Evolutionary conservation across 768 basidiomycete genomes (phyloP).

Genomic region (Xerocomus potaroensis): DNA sequence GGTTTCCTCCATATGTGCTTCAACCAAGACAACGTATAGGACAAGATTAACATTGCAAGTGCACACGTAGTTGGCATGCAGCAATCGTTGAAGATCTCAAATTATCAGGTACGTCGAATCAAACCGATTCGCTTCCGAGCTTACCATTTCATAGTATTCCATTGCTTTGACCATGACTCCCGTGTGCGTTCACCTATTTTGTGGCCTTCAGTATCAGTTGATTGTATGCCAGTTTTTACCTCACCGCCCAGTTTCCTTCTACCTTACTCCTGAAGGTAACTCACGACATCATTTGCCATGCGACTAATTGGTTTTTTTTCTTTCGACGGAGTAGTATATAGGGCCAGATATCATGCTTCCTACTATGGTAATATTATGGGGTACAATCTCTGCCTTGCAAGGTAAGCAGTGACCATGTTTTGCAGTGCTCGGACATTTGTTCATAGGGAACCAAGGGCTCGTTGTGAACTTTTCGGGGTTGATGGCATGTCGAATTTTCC

Average conservation of each 20-base stretch:
- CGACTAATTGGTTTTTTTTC: not conserved
- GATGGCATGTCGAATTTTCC: constrained; percentile 43
- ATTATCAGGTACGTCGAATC: constrained; percentile 26
- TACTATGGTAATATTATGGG: constrained; percentile 59
- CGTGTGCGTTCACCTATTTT: constrained; percentile 14
- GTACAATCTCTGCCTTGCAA: constrained; percentile 56
- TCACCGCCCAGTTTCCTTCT: constrained; percentile 53
- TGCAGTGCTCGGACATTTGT: not conserved
- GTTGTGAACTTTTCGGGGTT: constrained; percentile 51
- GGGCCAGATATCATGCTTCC: constrained; percentile 59
- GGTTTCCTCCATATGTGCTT: not conserved
- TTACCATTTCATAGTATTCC: constrained; percentile 27
- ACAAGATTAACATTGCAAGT: constrained; percentile 48
- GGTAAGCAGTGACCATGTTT: constrained; percentile 30
- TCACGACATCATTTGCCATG: not conserved
- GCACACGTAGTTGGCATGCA: constrained; percentile 60
- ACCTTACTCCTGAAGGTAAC: constrained; percentile 50
- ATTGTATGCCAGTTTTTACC: constrained; percentile 36
- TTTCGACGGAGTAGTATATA: constrained; percentile 21
- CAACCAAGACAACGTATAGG: constrained; percentile 13
- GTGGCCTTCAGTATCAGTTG: not conserved
- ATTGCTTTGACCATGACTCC: constrained; percentile 29
- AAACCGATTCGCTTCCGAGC: not conserved
- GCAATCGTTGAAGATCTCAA: constrained; percentile 37
- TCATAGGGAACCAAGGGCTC: constrained; percentile 31